phyloP scores from a whole-genome alignment of 2,329 filamentous ascomycete genomes.

The Phialocephala subalpina region DNA sequence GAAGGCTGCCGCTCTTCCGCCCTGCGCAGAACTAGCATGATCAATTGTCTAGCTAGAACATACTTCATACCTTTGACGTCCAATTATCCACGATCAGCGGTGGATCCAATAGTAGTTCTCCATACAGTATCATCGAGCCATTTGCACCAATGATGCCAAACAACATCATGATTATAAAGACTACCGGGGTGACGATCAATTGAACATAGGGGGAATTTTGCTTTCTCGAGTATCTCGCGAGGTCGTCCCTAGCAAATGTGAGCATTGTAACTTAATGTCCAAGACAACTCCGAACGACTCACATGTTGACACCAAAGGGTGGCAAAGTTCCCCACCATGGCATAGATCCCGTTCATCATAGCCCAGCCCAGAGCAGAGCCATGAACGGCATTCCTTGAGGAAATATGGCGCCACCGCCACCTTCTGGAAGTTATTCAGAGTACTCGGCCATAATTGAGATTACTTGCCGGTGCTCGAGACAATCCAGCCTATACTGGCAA shows the following conservation, averaged over 20 bases:
- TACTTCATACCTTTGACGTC: conserved; percentile 30
- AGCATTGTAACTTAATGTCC: background rate
- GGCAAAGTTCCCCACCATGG: conserved; percentile 36
- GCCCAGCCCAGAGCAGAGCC: conserved; percentile 26
- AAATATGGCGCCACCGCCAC: conserved; percentile 21
- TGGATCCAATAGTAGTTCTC: conserved; percentile 30
- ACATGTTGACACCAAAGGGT: conserved; percentile 26
- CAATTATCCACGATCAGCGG: conserved; percentile 27
- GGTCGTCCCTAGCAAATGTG: conserved; percentile 31
- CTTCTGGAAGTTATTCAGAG: background rate
- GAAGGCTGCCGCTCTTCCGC: conserved; percentile 45
- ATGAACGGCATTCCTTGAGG: conserved; percentile 17
- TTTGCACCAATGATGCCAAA: conserved; percentile 57
- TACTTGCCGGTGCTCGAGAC: conserved; percentile 17
- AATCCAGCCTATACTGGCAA: conserved; percentile 29
- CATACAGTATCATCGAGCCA: conserved; percentile 54
- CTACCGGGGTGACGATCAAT: conserved; percentile 28
- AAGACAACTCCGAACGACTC: background rate
- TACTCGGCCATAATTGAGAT: no score
- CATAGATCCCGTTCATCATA: conserved; percentile 43
- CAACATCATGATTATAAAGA: conserved; percentile 45
- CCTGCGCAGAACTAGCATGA: conserved; percentile 16
- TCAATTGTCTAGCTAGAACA: background rate
- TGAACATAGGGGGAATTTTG: conserved; percentile 28
- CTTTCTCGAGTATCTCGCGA: conserved; percentile 36